Percentiles rank a stretch among this genome's conserved stretches.
These are phyloP conservation scores for Garcia nutans DNA, from an alignment of 345 rosid genomes.

Conservation along the genomic window DNA sequence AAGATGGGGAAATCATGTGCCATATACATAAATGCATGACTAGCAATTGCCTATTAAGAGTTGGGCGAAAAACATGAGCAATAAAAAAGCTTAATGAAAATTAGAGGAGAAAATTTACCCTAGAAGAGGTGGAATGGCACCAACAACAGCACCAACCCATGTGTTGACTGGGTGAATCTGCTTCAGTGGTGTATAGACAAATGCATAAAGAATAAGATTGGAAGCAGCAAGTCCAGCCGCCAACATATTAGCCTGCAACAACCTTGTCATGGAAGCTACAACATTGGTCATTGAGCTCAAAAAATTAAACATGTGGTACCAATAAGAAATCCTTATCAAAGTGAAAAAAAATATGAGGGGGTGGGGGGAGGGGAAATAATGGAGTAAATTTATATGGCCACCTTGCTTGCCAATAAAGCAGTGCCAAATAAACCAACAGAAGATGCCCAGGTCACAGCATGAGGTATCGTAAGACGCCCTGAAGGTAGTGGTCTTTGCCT, in stretches of 20 bases:
- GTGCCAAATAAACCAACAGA: conserved; percentile 75
- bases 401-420: conserved; percentile 75
- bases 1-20: not conserved
- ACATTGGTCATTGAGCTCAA: conserved; percentile 32
- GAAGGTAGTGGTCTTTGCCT: conserved; percentile 84
- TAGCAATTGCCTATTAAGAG: not conserved
- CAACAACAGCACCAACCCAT: conserved; percentile 98
- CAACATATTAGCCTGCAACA: conserved; percentile 88
- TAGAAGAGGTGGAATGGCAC: conserved; percentile 94
- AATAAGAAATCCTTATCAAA: conserved; percentile 1
- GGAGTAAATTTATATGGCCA: conserved; percentile 32
- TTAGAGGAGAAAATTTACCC: conserved; percentile 53
- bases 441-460: conserved; percentile 81
- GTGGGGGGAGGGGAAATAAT: not conserved
- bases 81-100: not conserved
- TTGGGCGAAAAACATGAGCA: not conserved
- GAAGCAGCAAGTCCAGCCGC: conserved; percentile 64
- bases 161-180: conserved; percentile 96
- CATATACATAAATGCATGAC: not conserved
- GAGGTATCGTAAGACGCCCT: conserved; percentile 61
- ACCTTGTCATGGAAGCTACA: conserved; percentile 52
- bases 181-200: conserved; percentile 49
- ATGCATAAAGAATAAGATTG: conserved; percentile 25
- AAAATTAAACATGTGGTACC: not conserved
- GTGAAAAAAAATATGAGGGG: not conserved